phyloP scores from a whole-genome alignment of 768 basidiomycete species.

The Tulasnella sp. region DNA sequence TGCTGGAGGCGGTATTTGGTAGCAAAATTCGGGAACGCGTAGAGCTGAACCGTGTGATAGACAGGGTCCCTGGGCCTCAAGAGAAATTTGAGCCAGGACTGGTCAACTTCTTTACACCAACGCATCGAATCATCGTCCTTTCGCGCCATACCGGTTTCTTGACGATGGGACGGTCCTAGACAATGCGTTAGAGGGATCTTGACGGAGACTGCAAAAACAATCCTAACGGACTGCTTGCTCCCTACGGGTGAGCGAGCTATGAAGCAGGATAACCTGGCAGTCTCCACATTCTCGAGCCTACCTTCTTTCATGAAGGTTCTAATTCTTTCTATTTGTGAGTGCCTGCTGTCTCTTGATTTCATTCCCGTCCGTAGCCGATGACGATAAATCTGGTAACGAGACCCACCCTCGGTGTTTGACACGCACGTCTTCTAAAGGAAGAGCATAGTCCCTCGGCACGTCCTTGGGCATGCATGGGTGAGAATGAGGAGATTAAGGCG shows the following conservation, averaged over 20 bases:
- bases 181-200: slow-evolving; percentile 23
- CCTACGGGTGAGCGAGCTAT: slow-evolving; percentile 26
- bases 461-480: slow-evolving; percentile 20
- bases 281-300: slow-evolving; percentile 22
- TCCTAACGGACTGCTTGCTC: slow-evolving; percentile 28
- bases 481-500: slow-evolving; percentile 28
- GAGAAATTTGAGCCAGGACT: slow-evolving; percentile 14
- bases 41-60: neutral
- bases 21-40: neutral
- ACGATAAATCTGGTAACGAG: slow-evolving; percentile 30
- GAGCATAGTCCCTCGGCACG: neutral
- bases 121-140: slow-evolving; percentile 28
- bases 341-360: neutral
- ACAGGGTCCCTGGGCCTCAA: neutral
- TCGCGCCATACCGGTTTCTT: neutral
- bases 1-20: neutral
- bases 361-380: slow-evolving; percentile 9
- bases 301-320: neutral
- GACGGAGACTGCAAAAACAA: slow-evolving; percentile 24
- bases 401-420: slow-evolving; percentile 25
- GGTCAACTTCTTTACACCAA: neutral
- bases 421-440: slow-evolving; percentile 23
- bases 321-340: neutral
- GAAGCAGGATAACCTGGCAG: slow-evolving; percentile 31
- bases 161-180: slow-evolving; percentile 28